Percentiles rank a stretch among this genome's conserved stretches.
Evolutionary conservation across 225 moss, liverwort and hornwort genomes (phyloP).

Genomic region (Bryum argenteum): DNA sequence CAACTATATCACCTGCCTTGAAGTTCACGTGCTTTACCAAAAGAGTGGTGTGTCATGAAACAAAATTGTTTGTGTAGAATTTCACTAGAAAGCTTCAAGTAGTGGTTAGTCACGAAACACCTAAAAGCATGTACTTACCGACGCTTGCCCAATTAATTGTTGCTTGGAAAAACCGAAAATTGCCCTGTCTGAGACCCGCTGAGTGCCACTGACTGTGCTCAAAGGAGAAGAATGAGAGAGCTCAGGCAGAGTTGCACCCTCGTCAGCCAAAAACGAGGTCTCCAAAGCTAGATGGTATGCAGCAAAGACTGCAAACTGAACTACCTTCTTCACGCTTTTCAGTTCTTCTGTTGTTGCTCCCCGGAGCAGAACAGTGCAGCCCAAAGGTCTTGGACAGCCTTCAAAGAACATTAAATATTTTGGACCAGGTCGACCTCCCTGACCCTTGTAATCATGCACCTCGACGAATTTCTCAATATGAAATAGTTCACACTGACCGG

Average conservation of each 20-base stretch:
- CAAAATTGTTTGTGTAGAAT: not conserved
- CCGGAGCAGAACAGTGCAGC: constrained; percentile 91
- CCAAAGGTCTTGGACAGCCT: constrained; percentile 83
- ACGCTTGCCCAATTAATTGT: constrained; percentile 32
- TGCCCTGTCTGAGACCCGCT: constrained; percentile 48
- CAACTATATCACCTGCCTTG: not conserved
- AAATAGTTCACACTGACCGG: constrained; percentile 79
- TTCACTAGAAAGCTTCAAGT: not conserved
- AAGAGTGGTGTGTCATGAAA: not conserved
- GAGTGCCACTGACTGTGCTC: constrained; percentile 42
- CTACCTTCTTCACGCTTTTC: constrained; percentile 84
- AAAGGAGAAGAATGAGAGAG: constrained; percentile 53
- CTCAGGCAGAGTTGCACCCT: constrained; percentile 84
- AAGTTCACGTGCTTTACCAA: constrained; percentile 1
- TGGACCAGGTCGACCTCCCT: constrained; percentile 63
- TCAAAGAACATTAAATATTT: constrained; percentile 96
- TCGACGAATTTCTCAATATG: constrained; percentile 89
- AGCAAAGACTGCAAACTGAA: constrained; percentile 86
- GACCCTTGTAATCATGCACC: constrained; percentile 74
- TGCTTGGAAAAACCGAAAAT: constrained; percentile 38
- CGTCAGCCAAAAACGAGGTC: constrained; percentile 97
- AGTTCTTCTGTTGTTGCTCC: constrained; percentile 78
- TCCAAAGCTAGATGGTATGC: constrained; percentile 94
- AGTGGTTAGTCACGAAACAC: constrained; percentile 9
- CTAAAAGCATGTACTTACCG: constrained; percentile 29